These are phyloP conservation scores for Sordariomycetes sp. DNA, from an alignment of 2,329 filamentous ascomycete genomes.

Conservation along the genomic window DNA sequence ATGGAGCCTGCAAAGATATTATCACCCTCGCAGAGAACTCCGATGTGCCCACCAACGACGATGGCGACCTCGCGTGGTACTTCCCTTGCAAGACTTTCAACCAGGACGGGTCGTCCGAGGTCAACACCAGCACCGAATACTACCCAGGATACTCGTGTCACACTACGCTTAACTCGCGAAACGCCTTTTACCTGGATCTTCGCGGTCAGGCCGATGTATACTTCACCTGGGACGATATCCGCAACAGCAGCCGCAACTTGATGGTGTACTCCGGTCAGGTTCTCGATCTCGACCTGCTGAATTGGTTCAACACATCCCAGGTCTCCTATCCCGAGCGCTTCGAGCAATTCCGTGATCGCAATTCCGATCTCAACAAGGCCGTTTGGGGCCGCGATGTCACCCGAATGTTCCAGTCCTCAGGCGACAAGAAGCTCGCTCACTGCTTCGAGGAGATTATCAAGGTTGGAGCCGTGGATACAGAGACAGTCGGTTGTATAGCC, in stretches of 20 bases:
- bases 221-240: constrained; percentile 91
- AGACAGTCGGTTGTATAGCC: constrained; percentile 93
- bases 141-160: constrained; percentile 88
- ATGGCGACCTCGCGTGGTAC: constrained; percentile 83
- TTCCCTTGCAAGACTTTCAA: constrained; percentile 90
- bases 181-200: constrained; percentile 66
- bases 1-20: constrained; percentile 87
- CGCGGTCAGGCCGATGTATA: constrained; percentile 74
- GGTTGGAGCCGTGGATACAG: constrained; percentile 90
- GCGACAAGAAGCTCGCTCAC: constrained; percentile 72
- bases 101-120: constrained; percentile 77
- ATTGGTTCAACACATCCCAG: constrained; percentile 81
- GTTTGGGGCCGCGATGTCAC: constrained; percentile 84
- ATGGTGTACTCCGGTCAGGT: constrained; percentile 93
- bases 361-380: constrained; percentile 45
- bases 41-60: constrained; percentile 66
- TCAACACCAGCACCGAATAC: constrained; percentile 64
- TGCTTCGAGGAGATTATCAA: constrained; percentile 93
- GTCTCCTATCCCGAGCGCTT: constrained; percentile 71
- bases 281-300: constrained; percentile 76
- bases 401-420: constrained; percentile 67
- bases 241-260: constrained; percentile 79
- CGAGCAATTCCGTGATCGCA: constrained; percentile 65
- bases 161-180: constrained; percentile 59
- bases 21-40: constrained; percentile 66